Conservation (phyloP, 352 stramenopile species). For the Phytophthora aleatoria region DNA sequence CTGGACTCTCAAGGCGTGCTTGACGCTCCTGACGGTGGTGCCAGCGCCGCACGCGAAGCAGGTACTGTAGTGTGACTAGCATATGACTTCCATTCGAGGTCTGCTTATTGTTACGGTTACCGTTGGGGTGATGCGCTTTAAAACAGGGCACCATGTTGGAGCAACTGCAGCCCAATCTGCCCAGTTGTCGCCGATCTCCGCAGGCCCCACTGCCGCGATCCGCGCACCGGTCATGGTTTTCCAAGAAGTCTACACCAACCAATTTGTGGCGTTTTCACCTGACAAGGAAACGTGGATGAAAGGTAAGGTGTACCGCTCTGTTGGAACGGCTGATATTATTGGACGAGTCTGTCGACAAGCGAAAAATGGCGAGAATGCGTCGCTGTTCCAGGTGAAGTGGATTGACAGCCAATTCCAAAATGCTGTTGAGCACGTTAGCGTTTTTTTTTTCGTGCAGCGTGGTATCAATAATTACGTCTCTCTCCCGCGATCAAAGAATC, state of each 20-base stretch:
- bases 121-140: too few species aligned
- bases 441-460: not conserved
- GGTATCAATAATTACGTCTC: not conserved
- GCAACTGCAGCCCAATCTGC: too few species aligned
- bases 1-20: not conserved
- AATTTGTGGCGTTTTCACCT: not conserved
- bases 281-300: constrained; percentile 14
- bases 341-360: constrained; percentile 1
- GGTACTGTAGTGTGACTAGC: too few species aligned
- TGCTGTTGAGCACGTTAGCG: not conserved
- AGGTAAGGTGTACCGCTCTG: constrained; percentile 1
- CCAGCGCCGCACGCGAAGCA: not conserved
- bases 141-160: too few species aligned
- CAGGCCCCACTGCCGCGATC: too few species aligned
- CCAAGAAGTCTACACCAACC: not conserved
- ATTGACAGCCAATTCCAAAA: constrained; percentile 16
- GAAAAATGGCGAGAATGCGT: constrained; percentile 1
- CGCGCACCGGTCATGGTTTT: too few species aligned
- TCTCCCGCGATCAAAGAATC: not conserved
- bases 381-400: constrained; percentile 12
- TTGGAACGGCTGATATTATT: constrained; percentile 14
- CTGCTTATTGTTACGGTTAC: too few species aligned
- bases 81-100: too few species aligned
- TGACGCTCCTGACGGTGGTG: not conserved
- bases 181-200: too few species aligned